Base-by-base conservation (phyloP, 768 basidiomycete species). In the Lactarius evosmus region DNA sequence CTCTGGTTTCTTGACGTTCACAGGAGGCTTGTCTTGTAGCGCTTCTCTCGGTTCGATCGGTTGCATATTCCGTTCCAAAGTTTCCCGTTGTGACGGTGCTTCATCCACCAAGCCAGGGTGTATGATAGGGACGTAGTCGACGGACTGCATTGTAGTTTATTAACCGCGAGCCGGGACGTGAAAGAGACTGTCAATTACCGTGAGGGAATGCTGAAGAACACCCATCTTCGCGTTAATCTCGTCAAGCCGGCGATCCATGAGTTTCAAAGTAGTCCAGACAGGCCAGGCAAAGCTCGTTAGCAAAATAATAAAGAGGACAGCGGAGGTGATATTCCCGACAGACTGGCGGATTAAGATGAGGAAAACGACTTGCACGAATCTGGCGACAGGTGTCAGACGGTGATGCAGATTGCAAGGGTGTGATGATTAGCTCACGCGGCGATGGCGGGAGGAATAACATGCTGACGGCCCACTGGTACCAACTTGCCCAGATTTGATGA, bases 351-450 rank as follows among this genome's bases (percentile, higher is more conserved):
- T 56, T 7, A 19, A 38, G 11, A 56, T 44, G 3, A 65, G 32
- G 55, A 61, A 56, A 27, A 16, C 32, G 9, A 7, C 2, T 33
- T 65, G 52, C 6, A 36, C 50, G 27, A 49, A 44, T 30, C 64
- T 65, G 27, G 7, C 52, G 29, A 53, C 17, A 22, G 29, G 29
- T 53, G 29, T 33, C 32, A 53, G 19, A 11, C 30, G 3, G 19
- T 32, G 52, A 33, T 25, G 46, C 5, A 49, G 46, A 25, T 49
- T 12, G 38, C 19, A 61, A 14, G n/a, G 59, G 46, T 30, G 4
- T 65, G n/a, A 56, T 5, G 9, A 30, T 34, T 44, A 14, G 27
- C 63, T 64, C 38, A 60, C 63, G 60, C 44, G 14, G 30, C 58
- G 16, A 46, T 19, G 36, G 55, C 1, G 29, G 58, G 54, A 30